Conservation (phyloP, 2,329 filamentous ascomycete species). For the Fusarium luffae region DNA sequence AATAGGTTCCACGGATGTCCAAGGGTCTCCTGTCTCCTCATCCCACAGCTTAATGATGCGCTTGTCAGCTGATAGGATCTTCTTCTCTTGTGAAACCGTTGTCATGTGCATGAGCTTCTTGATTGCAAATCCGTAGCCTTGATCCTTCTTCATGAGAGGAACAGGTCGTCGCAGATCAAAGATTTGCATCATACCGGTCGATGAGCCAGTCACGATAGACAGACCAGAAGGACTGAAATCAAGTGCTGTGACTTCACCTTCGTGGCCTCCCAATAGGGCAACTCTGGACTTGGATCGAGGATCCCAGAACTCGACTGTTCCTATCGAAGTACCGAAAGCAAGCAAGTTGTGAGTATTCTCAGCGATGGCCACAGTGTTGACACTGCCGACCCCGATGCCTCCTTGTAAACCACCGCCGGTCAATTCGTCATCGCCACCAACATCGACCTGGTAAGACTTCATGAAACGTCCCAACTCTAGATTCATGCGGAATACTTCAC, state of each 20-base stretch:
- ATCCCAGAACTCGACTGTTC: slow-evolving; percentile 99
- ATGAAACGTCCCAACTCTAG: slow-evolving; percentile 93
- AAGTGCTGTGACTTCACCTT: slow-evolving; percentile 84
- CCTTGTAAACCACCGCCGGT: slow-evolving; percentile 85
- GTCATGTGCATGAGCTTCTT: slow-evolving; percentile 82
- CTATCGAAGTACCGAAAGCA: slow-evolving; percentile 92
- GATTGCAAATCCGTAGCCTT: slow-evolving; percentile 93
- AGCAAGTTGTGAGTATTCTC: slow-evolving; percentile 89
- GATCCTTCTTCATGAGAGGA: slow-evolving; percentile 89
- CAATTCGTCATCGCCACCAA: slow-evolving; percentile 81
- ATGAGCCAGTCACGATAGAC: slow-evolving; percentile 87
- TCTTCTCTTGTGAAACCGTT: slow-evolving; percentile 79
- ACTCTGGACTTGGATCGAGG: slow-evolving; percentile 84
- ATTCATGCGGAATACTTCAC: slow-evolving; percentile 93
- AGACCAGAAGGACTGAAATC: slow-evolving; percentile 88
- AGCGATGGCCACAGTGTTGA: slow-evolving; percentile 88
- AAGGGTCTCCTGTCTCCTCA: slow-evolving; percentile 81
- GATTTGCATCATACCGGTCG: slow-evolving; percentile 85
- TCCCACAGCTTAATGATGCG: slow-evolving; percentile 98
- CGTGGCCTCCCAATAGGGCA: slow-evolving; percentile 76
- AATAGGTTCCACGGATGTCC: slow-evolving; percentile 94
- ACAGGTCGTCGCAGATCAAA: slow-evolving; percentile 92
- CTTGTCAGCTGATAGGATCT: slow-evolving; percentile 92
- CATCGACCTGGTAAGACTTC: slow-evolving; percentile 91
- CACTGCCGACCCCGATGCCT: slow-evolving; percentile 83